Evolutionary conservation across 176 grass and related monocot species (phyloP), one percentile per base, ranked within the genome.

Genomic region (Chloris gayana): DNA sequence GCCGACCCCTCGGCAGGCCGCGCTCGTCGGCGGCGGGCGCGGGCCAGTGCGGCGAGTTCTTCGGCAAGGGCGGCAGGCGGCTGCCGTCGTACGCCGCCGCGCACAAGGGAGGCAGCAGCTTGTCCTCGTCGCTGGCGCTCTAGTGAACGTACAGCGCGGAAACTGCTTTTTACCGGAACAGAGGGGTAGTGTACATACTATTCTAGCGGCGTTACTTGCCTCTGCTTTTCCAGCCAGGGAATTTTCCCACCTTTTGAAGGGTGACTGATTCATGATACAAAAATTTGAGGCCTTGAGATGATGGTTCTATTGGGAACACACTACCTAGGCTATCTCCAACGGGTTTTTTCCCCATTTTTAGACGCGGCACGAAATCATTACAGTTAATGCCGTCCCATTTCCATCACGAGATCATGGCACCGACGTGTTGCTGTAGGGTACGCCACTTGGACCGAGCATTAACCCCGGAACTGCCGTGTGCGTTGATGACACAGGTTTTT

Each of bases 41-140:
- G 6, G 42, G 67, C 4, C 86, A 72, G 22, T 73, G 67, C 49
- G 80, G 80, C 13, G 74, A 83, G 67, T 30, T 73, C 67, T 8
- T 83, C 15, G 51, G 45, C 44, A 54, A 59, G 59, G 74, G 65
- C 65, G 72, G 26, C 12, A 45, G 77, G 71, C 64, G 76, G 56
- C 71, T 89, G 22, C 76, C 86, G 9, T 35, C 42, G 5, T 57
- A 11, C 64, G 77, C 8, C 27, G 53, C 44, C 54, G 21, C 76
- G 68, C 5, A n/a, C 69, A 85, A 34, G 82, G 76, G 33, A 24
- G 17, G 70, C 45, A 37, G 82, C 18, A 2, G n/a, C n/a, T n/a
- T 85, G 57, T 65, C 82, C 0, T 72, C 87, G 24, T 89, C 87
- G n/a, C 17, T 89, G 30, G 49, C 86, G 31, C 17, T 81, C 72